Conservation (phyloP, 2,329 filamentous ascomycete species). For the Alternaria atra region DNA sequence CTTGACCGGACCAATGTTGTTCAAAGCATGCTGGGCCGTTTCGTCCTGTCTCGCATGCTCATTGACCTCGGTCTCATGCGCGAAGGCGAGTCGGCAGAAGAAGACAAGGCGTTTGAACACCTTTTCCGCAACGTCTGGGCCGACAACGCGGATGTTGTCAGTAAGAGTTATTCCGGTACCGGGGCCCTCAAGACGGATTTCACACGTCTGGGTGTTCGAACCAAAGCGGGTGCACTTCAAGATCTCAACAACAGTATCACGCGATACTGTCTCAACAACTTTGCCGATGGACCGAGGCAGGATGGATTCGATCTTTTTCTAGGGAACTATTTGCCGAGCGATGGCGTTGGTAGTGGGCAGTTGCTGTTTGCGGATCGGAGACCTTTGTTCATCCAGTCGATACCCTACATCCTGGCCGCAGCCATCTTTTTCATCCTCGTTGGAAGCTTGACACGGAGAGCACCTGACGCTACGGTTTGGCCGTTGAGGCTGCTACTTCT, state of each 20-base stretch:
- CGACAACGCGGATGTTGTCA: constrained; percentile 96
- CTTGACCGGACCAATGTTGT: constrained; percentile 97
- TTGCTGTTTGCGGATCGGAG: constrained; percentile 84
- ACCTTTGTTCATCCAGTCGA: constrained; percentile 87
- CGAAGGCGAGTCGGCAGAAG: constrained; percentile 78
- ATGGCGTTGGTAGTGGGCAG: constrained; percentile 73
- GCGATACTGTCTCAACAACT: constrained; percentile 93
- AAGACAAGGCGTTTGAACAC: constrained; percentile 83
- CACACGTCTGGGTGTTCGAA: constrained; percentile 90
- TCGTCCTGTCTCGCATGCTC: constrained; percentile 87
- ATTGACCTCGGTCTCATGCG: constrained; percentile 81
- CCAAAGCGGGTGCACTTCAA: constrained; percentile 82
- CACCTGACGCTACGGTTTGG: constrained; percentile 78
- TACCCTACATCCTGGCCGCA: constrained; percentile 89
- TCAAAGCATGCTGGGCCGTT: constrained; percentile 94
- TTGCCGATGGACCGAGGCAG: constrained; percentile 89
- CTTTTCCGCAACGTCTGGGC: constrained; percentile 98
- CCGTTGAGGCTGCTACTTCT: constrained; percentile 84
- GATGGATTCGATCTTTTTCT: constrained; percentile 96
- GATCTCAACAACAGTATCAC: constrained; percentile 89
- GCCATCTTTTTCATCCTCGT: constrained; percentile 85
- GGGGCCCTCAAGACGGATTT: constrained; percentile 98
- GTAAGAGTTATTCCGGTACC: constrained; percentile 90
- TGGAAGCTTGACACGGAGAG: constrained; percentile 74
- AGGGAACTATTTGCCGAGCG: constrained; percentile 80